Percentiles rank a stretch among this genome's conserved stretches.
phyloP scores from a whole-genome alignment of 148 eudicot species.

The Vaccinium vitisidaea region DNA sequence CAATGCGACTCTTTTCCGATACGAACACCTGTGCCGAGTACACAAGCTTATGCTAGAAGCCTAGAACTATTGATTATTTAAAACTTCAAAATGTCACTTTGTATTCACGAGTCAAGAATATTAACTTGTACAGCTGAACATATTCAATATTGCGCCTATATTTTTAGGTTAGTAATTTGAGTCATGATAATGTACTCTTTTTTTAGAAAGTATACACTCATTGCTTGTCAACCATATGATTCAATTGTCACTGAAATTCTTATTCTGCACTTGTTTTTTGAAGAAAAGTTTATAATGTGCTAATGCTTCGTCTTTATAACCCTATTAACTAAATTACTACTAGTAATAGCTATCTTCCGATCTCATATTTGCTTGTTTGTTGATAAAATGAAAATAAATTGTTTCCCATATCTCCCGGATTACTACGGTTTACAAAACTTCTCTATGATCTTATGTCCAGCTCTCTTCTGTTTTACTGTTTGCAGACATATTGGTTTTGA shows the following conservation, averaged over 20 bases:
- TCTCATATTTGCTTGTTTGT: not conserved
- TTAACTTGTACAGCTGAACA: not conserved
- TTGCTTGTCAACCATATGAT: not conserved
- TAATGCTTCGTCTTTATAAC: not conserved
- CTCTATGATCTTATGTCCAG: not conserved
- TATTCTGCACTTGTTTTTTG: not conserved
- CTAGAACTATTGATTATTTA: not conserved
- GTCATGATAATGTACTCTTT: not conserved
- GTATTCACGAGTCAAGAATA: not conserved
- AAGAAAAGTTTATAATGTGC: not conserved
- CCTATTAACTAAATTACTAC: not conserved
- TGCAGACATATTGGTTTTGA: slow-evolving; percentile 7
- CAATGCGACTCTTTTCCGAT: not conserved
- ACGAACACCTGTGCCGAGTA: not conserved
- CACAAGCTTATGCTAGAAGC: not conserved
- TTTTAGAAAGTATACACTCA: not conserved
- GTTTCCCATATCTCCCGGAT: not conserved
- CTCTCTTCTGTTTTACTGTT: slow-evolving; percentile 4
- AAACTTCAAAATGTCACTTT: not conserved
- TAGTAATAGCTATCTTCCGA: slow-evolving; percentile 1
- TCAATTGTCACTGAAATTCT: not conserved
- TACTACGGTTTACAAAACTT: not conserved
- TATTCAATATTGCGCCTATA: not conserved
- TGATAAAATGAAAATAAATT: not conserved
- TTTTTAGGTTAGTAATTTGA: not conserved